Evolutionary conservation across 2,329 filamentous ascomycete genomes (phyloP).

Genomic region (Sordariomycetes sp.): DNA sequence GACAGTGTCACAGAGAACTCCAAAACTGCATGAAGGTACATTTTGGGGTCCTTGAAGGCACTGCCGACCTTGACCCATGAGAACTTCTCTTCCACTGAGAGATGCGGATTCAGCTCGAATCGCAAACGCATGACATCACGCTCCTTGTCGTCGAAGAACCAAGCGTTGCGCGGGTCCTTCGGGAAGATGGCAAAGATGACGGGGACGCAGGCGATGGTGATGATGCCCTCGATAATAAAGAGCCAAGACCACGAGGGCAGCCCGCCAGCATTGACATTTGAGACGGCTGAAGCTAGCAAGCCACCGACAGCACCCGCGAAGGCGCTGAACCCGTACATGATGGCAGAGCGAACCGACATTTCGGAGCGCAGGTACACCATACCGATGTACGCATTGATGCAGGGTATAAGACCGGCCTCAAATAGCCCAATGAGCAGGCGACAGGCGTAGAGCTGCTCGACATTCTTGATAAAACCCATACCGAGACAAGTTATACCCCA

Average conservation of each 20-base stretch:
- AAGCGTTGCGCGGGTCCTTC: too few species aligned
- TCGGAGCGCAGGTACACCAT: constrained; percentile 25
- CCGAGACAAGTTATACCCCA: constrained; percentile 1
- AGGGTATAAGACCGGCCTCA: constrained; percentile 7
- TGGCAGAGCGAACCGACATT: constrained; percentile 7
- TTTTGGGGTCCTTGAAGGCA: constrained; percentile 4
- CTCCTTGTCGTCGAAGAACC: too few species aligned
- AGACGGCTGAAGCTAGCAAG: constrained; percentile 35
- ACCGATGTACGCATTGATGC: constrained; percentile 15
- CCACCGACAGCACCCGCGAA: constrained; percentile 35
- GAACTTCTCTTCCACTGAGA: constrained; percentile 5
- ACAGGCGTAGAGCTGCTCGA: constrained; percentile 9
- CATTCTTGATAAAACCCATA: constrained; percentile 10
- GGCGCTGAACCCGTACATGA: constrained; percentile 23
- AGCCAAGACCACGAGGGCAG: constrained; percentile 36
- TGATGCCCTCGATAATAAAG: constrained; percentile 43
- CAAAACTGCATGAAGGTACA: constrained; percentile 18
- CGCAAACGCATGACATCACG: constrained; percentile 6
- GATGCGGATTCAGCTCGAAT: constrained; percentile 5
- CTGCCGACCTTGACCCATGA: constrained; percentile 5
- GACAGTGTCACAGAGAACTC: constrained; percentile 39
- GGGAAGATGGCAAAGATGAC: too few species aligned
- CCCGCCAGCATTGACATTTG: constrained; percentile 12
- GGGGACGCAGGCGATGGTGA: constrained; percentile 18
- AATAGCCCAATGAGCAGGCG: constrained; percentile 11